Percentiles rank a stretch among this genome's conserved stretches.
Conservation (phyloP, 768 basidiomycete genomes). For the Podaxis pistillaris region DNA sequence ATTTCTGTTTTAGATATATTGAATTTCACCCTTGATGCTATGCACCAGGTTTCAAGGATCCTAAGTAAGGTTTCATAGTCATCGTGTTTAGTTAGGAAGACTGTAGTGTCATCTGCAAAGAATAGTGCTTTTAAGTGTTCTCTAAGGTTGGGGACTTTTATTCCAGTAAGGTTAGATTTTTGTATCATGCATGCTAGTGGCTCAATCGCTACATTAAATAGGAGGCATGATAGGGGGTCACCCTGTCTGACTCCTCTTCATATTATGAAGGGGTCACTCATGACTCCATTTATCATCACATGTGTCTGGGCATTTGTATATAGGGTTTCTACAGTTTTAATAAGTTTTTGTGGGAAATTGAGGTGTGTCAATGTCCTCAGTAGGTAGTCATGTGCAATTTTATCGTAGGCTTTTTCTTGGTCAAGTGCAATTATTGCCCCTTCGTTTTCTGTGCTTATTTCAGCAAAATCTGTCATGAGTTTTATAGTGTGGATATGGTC, state of each 20-base stretch:
- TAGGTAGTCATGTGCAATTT: slow-evolving; percentile 31
- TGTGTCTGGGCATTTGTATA: slow-evolving; percentile 28
- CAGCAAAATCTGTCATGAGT: too few species aligned
- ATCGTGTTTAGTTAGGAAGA: slow-evolving; percentile 30
- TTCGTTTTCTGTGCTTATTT: too few species aligned
- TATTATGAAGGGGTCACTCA: slow-evolving; percentile 24
- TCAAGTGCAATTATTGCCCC: slow-evolving; percentile 27
- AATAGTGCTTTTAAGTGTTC: slow-evolving; percentile 28
- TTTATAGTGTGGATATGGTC: too few species aligned
- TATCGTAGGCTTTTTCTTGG: slow-evolving; percentile 41
- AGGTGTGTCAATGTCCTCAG: slow-evolving; percentile 22
- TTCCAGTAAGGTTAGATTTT: slow-evolving; percentile 16
- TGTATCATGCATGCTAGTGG: slow-evolving; percentile 31
- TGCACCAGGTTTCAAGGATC: slow-evolving; percentile 38
- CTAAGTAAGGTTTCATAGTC: slow-evolving; percentile 20
- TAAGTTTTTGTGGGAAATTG: slow-evolving; percentile 26
- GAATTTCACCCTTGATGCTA: slow-evolving; percentile 38
- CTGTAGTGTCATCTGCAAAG: slow-evolving; percentile 42
- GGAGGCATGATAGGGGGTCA: slow-evolving; percentile 37
- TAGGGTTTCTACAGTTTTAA: slow-evolving; percentile 25
- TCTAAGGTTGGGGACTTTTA: too few species aligned
- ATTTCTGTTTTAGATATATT: slow-evolving; percentile 40
- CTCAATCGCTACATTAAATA: slow-evolving; percentile 40
- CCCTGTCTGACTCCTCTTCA: slow-evolving; percentile 33
- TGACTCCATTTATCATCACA: slow-evolving; percentile 32